Conservation (phyloP, 2,329 filamentous ascomycete genomes). For the Zalaria sp. region DNA sequence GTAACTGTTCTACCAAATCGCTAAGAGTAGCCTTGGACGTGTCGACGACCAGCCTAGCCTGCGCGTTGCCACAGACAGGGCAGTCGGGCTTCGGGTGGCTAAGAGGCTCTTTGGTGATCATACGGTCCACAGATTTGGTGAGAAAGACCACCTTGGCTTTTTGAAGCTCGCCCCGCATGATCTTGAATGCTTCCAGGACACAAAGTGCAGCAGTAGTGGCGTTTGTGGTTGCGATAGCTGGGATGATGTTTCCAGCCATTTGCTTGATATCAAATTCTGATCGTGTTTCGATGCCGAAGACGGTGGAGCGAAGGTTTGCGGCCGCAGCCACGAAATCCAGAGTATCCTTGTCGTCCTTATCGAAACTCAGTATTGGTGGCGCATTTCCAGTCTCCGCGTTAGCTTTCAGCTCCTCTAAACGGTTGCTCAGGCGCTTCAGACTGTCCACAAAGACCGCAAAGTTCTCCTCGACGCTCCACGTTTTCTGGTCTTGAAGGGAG, state of each 20-base stretch:
- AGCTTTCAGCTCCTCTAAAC: constrained; percentile 51
- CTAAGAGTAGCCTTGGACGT: constrained; percentile 58
- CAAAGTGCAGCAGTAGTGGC: constrained; percentile 89
- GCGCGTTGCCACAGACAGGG: constrained; percentile 65
- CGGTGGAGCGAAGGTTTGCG: constrained; percentile 72
- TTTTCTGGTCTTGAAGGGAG: constrained; percentile 48
- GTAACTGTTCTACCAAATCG: constrained; percentile 62
- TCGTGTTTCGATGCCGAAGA: constrained; percentile 81
- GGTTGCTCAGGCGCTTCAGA: constrained; percentile 59
- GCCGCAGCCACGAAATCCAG: constrained; percentile 86
- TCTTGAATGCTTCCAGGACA: constrained; percentile 84
- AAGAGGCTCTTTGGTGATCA: constrained; percentile 41
- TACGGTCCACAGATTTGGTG: constrained; percentile 46
- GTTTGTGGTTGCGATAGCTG: constrained; percentile 94
- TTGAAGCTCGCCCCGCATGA: constrained; percentile 57
- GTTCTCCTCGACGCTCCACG: constrained; percentile 76
- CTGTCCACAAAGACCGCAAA: constrained; percentile 78
- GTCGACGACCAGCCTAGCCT: constrained; percentile 54
- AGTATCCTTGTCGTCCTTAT: constrained; percentile 93
- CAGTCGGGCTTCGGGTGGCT: constrained; percentile 65
- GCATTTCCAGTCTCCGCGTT: constrained; percentile 33
- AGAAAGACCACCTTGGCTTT: constrained; percentile 77
- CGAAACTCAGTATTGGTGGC: constrained; percentile 62
- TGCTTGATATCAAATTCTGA: constrained; percentile 96
- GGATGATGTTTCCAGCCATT: constrained; percentile 99